Conservation (phyloP, 2,329 filamentous ascomycete genomes). For the Neocucurbitaria cava region DNA sequence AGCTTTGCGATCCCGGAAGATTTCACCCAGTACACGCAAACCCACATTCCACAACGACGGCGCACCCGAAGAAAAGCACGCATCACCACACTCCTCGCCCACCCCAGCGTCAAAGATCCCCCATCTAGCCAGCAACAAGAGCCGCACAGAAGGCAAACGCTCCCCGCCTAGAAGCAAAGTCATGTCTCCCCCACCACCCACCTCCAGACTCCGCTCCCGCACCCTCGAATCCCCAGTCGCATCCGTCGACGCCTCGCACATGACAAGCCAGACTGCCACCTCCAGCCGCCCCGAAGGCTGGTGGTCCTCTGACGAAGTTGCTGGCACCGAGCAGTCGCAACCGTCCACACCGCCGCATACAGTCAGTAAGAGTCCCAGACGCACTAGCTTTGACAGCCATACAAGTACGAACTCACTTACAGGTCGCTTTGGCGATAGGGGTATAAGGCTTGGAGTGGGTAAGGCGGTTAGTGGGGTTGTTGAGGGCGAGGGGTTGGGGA, state of each 20-base stretch:
- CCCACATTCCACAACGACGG: conserved; percentile 16
- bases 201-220: conserved; percentile 16
- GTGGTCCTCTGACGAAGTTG: conserved; percentile 50
- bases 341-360: conserved; percentile 26
- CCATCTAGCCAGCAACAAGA: conserved; percentile 7
- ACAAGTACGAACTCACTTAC: conserved; percentile 29
- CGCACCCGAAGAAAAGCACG: conserved; percentile 6
- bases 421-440: conserved; percentile 38
- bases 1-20: conserved; percentile 23
- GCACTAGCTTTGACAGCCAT: conserved; percentile 37
- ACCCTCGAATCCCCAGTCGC: conserved; percentile 26
- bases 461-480: conserved; percentile 42
- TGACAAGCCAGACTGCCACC: conserved; percentile 38
- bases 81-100: conserved; percentile 8
- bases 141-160: conserved; percentile 13
- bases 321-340: conserved; percentile 36
- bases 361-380: conserved; percentile 12
- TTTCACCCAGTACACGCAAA: conserved; percentile 28
- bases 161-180: conserved; percentile 26
- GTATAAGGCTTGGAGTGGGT: conserved; percentile 42
- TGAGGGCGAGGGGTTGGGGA: conserved; percentile 29
- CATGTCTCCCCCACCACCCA: conserved; percentile 33
- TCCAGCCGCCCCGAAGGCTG: conserved; percentile 48
- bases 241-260: conserved; percentile 35
- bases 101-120: conserved; percentile 11